Evolutionary conservation across 2,329 filamentous ascomycete species (phyloP), one percentile per base, ranked within the genome.

Genomic region (Fusarium hainanense): DNA sequence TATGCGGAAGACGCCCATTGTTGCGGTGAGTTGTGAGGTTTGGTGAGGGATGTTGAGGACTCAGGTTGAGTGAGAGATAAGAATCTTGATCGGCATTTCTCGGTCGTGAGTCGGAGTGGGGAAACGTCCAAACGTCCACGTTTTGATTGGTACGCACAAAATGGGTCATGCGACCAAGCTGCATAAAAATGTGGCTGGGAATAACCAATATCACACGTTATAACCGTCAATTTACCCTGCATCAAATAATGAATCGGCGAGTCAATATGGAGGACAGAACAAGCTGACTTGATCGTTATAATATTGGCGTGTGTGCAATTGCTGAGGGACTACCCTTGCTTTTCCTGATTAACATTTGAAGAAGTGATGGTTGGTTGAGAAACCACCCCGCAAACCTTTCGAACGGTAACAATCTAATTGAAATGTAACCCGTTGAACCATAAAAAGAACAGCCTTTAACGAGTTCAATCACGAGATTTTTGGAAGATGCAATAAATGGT

Each of bases 1-100:
- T 68, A 89, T 74, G 25, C 80, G 81, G 54, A 88, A 77, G 69
- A 89, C 74, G n/a, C 85, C 86, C 87, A 89, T 89, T n/a, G 48
- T 73, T 49, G 47, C 28, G 32, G 14, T 48, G 62, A 41, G 46
- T 30, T 48, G 11, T 18, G 32, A 34, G 8, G 5, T 32, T 32
- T 48, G 9, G 28, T 52, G 20, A 11, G 44, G 13, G 13, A n/a
- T 28, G 16, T 41, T 18, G 28, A 42, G 25, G 23, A 28, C 27
- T 28, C 27, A 28, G 11, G 27, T 28, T 28, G 27, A 5, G 16
- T 59, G 54, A 56, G 47, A 69, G 66, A 59, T 68, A 68, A 51
- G 62, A 54, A 63, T 54, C 41, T 54, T 37, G 23, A 57, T 69
- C 57, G 60, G 44, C 42, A 46, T 34, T 56, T 44, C 37, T 71